Base-by-base conservation (phyloP, 2,329 filamentous ascomycete species). In the Monosporascus sp. region DNA sequence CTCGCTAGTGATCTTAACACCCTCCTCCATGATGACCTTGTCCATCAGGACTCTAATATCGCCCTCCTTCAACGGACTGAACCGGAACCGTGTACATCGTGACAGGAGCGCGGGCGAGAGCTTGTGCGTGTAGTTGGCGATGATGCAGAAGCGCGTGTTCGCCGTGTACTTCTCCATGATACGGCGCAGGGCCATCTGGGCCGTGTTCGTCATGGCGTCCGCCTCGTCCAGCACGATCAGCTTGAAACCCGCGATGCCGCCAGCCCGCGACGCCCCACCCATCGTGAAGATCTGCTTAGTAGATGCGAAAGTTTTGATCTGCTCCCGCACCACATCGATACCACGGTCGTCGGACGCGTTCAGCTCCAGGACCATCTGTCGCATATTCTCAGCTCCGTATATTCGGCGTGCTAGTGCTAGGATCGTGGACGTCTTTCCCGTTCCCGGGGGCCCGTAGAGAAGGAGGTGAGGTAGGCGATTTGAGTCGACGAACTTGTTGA, bases 141-240 rank as follows among this genome's bases (percentile, higher is more conserved):
- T 97, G 68, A 99, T 91, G 75, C 93, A 97, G 75, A 99, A 99
- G 50, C 94, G 81, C 2, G 94, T 97, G 74, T 99, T 99, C 55
- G 89, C 89, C 1, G 94, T 99, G 75, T 99, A 99, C 74, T 96
- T 96, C 69, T 99, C 94, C 94, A 99, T 99, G 67, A 99, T 97
- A 48, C 94, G 80, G 57, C 94, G 84, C 52, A 99, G 78, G 0
- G 94, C 94, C 93, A 99, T 99, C 73, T 99, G 94, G 6, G 94
- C 94, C 0, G 93, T 95, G 51, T 90, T 88, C n/a, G 94, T 99
- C 94, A 99, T 99, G 51, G 94, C 94, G 70, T 99, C 94, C n/a
- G 94, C 94, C 76, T 99, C 94, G 71, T 99, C 94, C 5, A 99
- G 83, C 52, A 99, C 90, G 68, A 99, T 97, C 62, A 99, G 84